Base-by-base conservation (phyloP, 164 flowering plant genomes). In the Santalum album region DNA sequence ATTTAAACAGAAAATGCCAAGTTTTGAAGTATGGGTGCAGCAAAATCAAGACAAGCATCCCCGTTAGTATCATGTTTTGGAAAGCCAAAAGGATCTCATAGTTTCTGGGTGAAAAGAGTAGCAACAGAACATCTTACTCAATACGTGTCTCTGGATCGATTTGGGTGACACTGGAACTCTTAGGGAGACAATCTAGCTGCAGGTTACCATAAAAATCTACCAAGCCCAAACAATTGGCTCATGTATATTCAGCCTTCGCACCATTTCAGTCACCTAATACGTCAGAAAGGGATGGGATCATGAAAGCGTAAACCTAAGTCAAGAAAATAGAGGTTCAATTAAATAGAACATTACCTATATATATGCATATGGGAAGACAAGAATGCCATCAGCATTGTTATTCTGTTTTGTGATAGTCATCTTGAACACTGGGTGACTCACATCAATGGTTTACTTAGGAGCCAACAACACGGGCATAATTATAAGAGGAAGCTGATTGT, bases 141-240 rank as follows among this genome's bases (percentile, higher is more conserved):
- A 92, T 61, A 7, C 81, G 83, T 77, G 89, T 79, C 74, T 89
- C 99, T 59, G 99, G 99, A 73, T 92, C 99, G 78, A 80, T 90
- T 80, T 83, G 77, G 29, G 85, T 66, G 53, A 73, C 74, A 59
- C 55, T 70, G 20, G 96, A 75, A 64, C 68, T 77, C 48, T 71
- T 69, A 24, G 92, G 88, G 48, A 92, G 48, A 35, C 81, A 83
- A 68, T 80, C 94, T 40, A 89, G 59, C 68, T 74, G 94, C 56
- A 92, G 86, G 53, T 79, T 76, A 26, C 65, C 75, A 72, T 73
- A 87, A 53, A 89, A 80, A 57, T 87, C 85, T 34, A 87, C 77
- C 32, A 75, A 55, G 19, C 94, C 99, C 99, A 92, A 23, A 92
- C 83, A 53, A 89, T 82, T 25, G 99, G 99, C 63, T 92, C 99